Evolutionary conservation across 805 yeast species (phyloP).

Genomic region (Alloascoidea africana): DNA sequence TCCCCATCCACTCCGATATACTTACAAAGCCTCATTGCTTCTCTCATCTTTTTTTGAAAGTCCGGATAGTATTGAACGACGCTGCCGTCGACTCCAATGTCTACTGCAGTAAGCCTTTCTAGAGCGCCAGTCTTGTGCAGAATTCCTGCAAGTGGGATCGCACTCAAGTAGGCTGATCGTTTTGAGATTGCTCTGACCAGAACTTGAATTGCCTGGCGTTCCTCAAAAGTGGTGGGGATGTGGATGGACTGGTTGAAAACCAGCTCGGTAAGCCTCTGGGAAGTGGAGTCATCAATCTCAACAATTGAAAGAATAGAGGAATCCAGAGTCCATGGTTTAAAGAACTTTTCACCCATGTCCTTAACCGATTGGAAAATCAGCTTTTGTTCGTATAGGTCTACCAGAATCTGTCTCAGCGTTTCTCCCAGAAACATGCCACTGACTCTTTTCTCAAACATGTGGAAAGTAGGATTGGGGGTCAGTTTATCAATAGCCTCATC

Average conservation of each 20-base stretch:
- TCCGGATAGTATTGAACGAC: conserved; percentile 91
- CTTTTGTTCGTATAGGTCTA: conserved; percentile 43
- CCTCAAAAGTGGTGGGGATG: conserved; percentile 53
- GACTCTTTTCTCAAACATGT: conserved; percentile 85
- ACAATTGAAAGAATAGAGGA: conserved; percentile 78
- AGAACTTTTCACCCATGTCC: conserved; percentile 11
- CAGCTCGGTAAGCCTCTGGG: conserved; percentile 48
- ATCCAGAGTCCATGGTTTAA: conserved; percentile 65
- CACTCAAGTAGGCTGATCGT: conserved; percentile 82
- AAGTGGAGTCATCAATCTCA: conserved; percentile 71
- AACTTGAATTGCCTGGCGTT: conserved; percentile 58
- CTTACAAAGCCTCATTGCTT: conserved; percentile 48
- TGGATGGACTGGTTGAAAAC: conserved; percentile 51
- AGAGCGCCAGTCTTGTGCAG: conserved; percentile 52
- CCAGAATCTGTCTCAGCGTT: conserved; percentile 55
- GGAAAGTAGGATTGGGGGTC: conserved; percentile 76
- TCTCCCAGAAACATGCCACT: conserved; percentile 93
- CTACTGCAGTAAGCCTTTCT: conserved; percentile 40
- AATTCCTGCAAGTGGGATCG: conserved; percentile 82
- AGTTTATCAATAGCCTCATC: conserved; percentile 56
- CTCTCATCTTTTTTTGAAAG: conserved; percentile 64
- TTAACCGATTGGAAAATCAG: conserved; percentile 28
- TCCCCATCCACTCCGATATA: conserved; percentile 60
- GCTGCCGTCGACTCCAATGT: conserved; percentile 92
- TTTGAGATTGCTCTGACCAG: conserved; percentile 68